Conservation (phyloP, 2,329 filamentous ascomycete genomes). For the Fusarium fracticaudum region DNA sequence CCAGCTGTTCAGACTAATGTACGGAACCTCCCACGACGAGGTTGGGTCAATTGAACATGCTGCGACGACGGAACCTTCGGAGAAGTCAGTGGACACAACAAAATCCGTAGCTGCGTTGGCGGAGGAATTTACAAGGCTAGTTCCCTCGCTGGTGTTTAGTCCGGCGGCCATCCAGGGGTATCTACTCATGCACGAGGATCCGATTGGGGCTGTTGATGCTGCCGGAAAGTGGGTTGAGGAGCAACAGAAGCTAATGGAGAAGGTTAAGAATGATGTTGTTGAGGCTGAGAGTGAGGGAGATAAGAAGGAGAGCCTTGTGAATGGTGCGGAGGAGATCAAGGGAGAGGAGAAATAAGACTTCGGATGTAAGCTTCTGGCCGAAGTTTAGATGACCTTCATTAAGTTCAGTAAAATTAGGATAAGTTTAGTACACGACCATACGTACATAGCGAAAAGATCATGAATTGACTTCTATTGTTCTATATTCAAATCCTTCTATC, state of each 20-base stretch:
- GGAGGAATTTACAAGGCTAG: constrained; percentile 4
- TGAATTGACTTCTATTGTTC: not conserved
- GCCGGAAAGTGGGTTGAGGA: constrained; percentile 10
- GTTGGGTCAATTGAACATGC: not conserved
- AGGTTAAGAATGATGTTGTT: not conserved
- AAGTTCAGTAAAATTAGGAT: not conserved
- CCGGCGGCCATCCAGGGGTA: constrained; percentile 34
- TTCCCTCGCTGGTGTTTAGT: constrained; percentile 22
- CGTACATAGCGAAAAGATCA: not conserved
- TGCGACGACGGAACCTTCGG: not conserved
- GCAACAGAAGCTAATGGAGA: not conserved
- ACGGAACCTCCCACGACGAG: not conserved
- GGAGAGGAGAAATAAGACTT: not conserved
- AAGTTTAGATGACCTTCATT: not conserved
- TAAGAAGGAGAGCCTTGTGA: not conserved
- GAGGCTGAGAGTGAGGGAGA: not conserved
- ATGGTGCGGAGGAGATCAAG: not conserved
- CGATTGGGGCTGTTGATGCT: constrained; percentile 5
- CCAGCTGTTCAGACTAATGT: constrained; percentile 17
- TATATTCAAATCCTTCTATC: not conserved
- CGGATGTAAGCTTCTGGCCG: not conserved
- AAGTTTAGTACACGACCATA: not conserved
- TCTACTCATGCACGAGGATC: constrained; percentile 22
- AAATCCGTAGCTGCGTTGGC: not conserved
- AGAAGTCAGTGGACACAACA: not conserved